phyloP scores from a whole-genome alignment of 352 stramenopile genomes.

The Phytophthora ramorum region DNA sequence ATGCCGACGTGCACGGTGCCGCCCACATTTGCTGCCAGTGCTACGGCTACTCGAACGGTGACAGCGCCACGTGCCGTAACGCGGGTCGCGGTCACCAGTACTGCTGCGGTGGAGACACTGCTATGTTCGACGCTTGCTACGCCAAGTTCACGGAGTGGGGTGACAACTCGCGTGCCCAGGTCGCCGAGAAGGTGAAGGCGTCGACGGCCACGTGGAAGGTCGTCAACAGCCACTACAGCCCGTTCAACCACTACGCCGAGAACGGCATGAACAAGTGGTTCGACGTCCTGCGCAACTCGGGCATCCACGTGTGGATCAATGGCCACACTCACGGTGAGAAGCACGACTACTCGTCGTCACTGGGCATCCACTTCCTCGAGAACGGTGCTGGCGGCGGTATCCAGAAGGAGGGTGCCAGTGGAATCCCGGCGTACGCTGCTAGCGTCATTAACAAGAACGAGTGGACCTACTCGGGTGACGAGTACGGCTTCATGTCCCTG shows the following conservation, averaged over 20 bases:
- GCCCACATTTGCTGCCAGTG: conserved; percentile 26
- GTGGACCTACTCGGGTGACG: conserved; percentile 13
- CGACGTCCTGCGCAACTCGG: conserved; percentile 8
- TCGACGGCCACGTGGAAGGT: conserved; percentile 38
- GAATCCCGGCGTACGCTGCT: conserved; percentile 10
- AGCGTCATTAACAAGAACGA: conserved; percentile 11
- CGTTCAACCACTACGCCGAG: conserved; percentile 22
- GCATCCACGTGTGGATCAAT: conserved; percentile 23
- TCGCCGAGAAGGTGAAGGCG: conserved; percentile 2
- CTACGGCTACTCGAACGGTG: conserved; percentile 24
- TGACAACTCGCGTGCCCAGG: conserved; percentile 9
- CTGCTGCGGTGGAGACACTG: conserved; percentile 20
- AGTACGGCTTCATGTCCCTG: conserved; percentile 27
- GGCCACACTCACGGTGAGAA: conserved; percentile 41
- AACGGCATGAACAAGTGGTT: conserved; percentile 30
- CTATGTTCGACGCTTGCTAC: conserved; percentile 21
- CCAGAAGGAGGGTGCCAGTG: conserved; percentile 19
- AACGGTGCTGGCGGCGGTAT: conserved; percentile 27
- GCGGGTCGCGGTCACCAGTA: conserved; percentile 16
- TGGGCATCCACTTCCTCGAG: conserved; percentile 24
- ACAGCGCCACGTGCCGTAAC: conserved; percentile 7
- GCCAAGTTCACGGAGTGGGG: conserved; percentile 18
- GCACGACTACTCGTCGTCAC: conserved; percentile 32
- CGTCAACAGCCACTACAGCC: conserved; percentile 30
- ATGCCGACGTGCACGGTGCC: conserved; percentile 17